Conservation (phyloP, 768 basidiomycete species). For the Hypholoma sublateritium region DNA sequence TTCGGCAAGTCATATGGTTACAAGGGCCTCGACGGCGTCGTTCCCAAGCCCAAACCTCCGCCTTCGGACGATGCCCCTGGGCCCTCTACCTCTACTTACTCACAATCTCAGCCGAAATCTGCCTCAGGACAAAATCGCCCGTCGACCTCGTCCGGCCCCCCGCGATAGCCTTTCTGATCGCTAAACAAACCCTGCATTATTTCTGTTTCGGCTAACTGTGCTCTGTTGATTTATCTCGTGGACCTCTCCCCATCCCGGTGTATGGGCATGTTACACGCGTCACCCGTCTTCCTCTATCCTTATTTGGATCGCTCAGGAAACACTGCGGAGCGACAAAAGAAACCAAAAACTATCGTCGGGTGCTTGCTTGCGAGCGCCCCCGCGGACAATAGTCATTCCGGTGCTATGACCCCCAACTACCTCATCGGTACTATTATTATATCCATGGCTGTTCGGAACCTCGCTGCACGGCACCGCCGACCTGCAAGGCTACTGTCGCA, state of each 20-base stretch:
- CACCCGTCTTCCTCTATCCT: slow-evolving; percentile 6
- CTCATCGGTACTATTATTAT: background rate
- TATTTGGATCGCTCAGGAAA: slow-evolving; percentile 10
- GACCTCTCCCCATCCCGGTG: slow-evolving; percentile 15
- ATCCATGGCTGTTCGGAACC: slow-evolving; percentile 6
- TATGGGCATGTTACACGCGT: slow-evolving; percentile 12
- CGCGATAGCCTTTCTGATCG: slow-evolving; percentile 13
- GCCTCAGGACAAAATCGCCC: slow-evolving; percentile 2
- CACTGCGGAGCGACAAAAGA: slow-evolving; percentile 11
- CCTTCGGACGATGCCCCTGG: slow-evolving; percentile 1
- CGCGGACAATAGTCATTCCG: background rate
- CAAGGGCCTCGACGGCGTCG: slow-evolving; percentile 67
- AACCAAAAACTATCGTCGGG: slow-evolving; percentile 9
- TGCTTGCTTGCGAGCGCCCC: slow-evolving; percentile 12
- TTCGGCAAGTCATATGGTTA: slow-evolving; percentile 78
- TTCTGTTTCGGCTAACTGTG: slow-evolving; percentile 7
- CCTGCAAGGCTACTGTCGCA: slow-evolving; percentile 11
- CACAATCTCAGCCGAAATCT: background rate
- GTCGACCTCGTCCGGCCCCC: slow-evolving; percentile 10
- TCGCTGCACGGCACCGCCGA: slow-evolving; percentile 1
- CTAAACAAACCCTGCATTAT: slow-evolving; percentile 9
- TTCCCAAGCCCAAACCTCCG: slow-evolving; percentile 51
- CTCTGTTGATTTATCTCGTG: slow-evolving; percentile 13
- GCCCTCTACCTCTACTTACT: background rate
- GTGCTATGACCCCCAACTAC: background rate